Evolutionary conservation across 495 filamentous ascomycete genomes (phyloP), one percentile per base, ranked within the genome.

Genomic region (Penicillium desertorum): DNA sequence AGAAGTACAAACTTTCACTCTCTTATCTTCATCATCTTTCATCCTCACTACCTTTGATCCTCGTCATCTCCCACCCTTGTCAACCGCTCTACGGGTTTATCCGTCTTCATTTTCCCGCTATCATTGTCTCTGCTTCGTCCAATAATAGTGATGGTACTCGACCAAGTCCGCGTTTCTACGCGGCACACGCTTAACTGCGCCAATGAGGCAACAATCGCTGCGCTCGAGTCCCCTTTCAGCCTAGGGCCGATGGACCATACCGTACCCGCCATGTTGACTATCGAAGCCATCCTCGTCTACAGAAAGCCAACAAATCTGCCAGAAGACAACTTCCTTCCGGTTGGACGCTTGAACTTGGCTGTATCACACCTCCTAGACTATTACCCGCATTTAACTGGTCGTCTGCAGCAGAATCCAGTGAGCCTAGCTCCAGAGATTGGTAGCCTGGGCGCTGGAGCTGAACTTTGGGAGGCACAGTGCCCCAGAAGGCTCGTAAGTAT

Each of bases 331-430:
- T 44, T 53, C 17, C 16, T 53, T 8, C 23, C 36, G 0, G 17
- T 51, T 14, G 11, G 45, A 5, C 46, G 46, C 9, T 22, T 57
- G 34, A 29, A 42, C 12, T 11, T 44, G 25, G 46, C 55, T 14
- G 12, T 20, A 12, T 23, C 47, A 0, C 30, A 51, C 22, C 46
- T 57, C 2, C 46, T 57, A 5, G 46, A 57, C 25, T 32, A 57
- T 23, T 57, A 57, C 36, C 55, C 55, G 5, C 55, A 57, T 16
- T 25, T 57, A 25, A 57, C 46, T n/a, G 55, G 46, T 3, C 55
- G 55, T 19, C 34, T 57, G n/a, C 36, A 42, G 12, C 27, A 25
- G 11, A 50, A 57, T 19, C 6, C 46, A n/a, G 23, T 11, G 12
- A 45, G 14, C 32, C 27, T 19, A 25, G 55, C 39, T 32, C 3